Evolutionary conservation across 2,329 filamentous ascomycete species (phyloP).

Genomic region (Epichloe bromicola): DNA sequence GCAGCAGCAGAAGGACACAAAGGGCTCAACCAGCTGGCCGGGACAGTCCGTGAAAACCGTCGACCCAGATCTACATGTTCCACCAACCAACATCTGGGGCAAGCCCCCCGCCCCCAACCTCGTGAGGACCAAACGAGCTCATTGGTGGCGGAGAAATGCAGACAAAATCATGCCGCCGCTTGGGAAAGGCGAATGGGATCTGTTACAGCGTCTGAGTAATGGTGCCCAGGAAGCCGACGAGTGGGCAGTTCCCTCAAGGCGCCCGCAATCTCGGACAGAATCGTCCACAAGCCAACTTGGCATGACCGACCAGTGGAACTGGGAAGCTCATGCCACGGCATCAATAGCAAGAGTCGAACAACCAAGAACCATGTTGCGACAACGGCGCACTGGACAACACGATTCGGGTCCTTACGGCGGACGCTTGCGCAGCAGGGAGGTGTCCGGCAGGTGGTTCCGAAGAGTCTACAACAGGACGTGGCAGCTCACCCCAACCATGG

Average conservation of each 20-base stretch:
- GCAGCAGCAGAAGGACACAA: constrained; percentile 15
- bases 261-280: constrained; percentile 10
- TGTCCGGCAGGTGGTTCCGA: constrained; percentile 29
- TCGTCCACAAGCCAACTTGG: background rate
- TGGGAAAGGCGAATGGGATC: constrained; percentile 39
- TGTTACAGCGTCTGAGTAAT: constrained; percentile 31
- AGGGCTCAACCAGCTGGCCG: constrained; percentile 15
- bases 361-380: constrained; percentile 18
- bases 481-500: constrained; percentile 30
- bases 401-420: constrained; percentile 26
- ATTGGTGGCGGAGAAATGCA: constrained; percentile 33
- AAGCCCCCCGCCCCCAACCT: constrained; percentile 27
- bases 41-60: constrained; percentile 14
- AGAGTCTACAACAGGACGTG: constrained; percentile 35
- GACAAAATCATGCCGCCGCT: constrained; percentile 42
- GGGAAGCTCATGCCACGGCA: constrained; percentile 27
- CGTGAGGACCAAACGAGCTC: constrained; percentile 28
- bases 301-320: constrained; percentile 21
- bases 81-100: constrained; percentile 36
- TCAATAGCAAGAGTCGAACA: constrained; percentile 27
- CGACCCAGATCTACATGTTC: constrained; percentile 24
- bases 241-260: constrained; percentile 24
- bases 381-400: constrained; percentile 21
- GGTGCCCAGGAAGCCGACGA: constrained; percentile 25
- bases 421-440: constrained; percentile 17